These are phyloP conservation scores for Triticum timopheevii DNA, from an alignment of 176 grass and related monocot species.

Conservation along the genomic window DNA sequence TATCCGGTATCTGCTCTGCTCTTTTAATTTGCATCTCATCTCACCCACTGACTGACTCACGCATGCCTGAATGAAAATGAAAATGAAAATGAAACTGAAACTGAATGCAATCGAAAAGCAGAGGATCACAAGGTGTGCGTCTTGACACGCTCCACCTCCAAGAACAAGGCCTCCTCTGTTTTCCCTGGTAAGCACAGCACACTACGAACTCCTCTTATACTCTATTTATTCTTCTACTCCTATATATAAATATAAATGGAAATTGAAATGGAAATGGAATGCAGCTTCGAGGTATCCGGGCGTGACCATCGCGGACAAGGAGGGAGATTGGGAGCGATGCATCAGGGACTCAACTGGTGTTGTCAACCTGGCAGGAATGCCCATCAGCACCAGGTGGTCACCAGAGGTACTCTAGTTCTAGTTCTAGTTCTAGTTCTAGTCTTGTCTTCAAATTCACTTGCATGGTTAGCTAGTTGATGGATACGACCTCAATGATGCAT, in stretches of 20 bases:
- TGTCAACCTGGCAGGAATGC: slow-evolving; percentile 90
- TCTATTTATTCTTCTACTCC: too few species aligned
- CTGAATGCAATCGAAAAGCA: not conserved
- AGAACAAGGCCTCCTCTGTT: slow-evolving; percentile 42
- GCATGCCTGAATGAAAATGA: too few species aligned
- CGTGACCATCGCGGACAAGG: slow-evolving; percentile 65
- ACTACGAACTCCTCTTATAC: too few species aligned
- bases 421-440: too few species aligned
- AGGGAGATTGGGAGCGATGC: slow-evolving; percentile 69
- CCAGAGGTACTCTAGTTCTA: slow-evolving; percentile 41
- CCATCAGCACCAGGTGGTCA: slow-evolving; percentile 93
- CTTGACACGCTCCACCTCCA: slow-evolving; percentile 68
- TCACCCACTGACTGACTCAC: too few species aligned
- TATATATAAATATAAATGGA: too few species aligned
- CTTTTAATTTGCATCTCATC: too few species aligned
- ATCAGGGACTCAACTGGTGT: slow-evolving; percentile 65
- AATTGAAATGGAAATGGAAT: not conserved
- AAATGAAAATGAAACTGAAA: too few species aligned
- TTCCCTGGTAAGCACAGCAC: slow-evolving; percentile 69
- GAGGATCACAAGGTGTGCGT: slow-evolving; percentile 81
- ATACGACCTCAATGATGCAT: too few species aligned
- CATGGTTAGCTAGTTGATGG: not conserved
- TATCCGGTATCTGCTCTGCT: slow-evolving; percentile 41
- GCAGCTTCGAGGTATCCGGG: slow-evolving; percentile 58
- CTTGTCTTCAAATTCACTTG: too few species aligned